Base-by-base conservation (phyloP, 2,329 filamentous ascomycete species). In the Neonectria ditissima region DNA sequence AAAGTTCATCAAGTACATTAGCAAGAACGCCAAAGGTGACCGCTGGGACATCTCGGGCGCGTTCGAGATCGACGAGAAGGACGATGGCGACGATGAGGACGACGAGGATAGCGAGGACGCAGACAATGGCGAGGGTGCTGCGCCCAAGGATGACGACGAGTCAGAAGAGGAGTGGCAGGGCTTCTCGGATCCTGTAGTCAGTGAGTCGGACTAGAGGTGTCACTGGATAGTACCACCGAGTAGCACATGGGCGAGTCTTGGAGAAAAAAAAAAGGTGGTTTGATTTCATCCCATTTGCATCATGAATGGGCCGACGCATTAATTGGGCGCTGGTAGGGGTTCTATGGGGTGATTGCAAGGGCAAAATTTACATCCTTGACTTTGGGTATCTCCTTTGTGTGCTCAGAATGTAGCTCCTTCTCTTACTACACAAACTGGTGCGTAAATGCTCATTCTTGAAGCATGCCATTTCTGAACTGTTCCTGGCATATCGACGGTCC, bases 1-100 rank as follows among this genome's bases (percentile, higher is more conserved):
- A 75, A 91, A 93, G 77, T 99, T 99, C 76, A 94, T 98, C 74
- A 99, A 98, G 83, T 99, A 98, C 78, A 91, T 99, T 22, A 97
- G 92, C 79, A 85, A 85, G 63, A 87, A 86, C 54, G 96, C 96
- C 8, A 88, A 88, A 74, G 96, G 96, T 1, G 96, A 98, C 80
- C 86, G 96, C 45, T 98, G 94, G 93, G 96, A 99, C 80, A 84
- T 98, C 53, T 91, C 89, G 50, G 96, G 89, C 1, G 89, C 89
- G 34, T 93, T 92, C 77, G 92, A 91, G 24, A 90, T 97, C 32
- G 86, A 86, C 66, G 86, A 88, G 62, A 76, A 82, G 39, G 85
- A 86, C 1, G 82, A 79, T 0, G 80, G 79, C 0, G 79, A 77
- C 1, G 81, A 79, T 0, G 78, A 79, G 0, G 77, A 76, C 1